Evolutionary conservation across 2,329 filamentous ascomycete species (phyloP).

Genomic region (Diaporthe ampelina): DNA sequence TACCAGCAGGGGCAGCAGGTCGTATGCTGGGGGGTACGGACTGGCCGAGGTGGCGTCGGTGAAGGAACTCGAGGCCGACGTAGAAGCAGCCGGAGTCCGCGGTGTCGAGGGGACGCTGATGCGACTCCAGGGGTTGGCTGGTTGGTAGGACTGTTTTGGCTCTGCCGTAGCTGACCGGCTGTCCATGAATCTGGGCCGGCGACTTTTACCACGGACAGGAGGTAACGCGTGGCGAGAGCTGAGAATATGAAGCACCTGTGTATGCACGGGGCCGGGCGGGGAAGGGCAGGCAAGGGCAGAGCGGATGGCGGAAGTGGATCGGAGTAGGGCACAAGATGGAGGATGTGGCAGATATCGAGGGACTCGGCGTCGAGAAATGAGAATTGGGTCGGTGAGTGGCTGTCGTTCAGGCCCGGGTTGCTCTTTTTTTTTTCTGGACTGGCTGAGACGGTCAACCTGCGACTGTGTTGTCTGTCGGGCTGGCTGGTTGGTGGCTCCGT

Average conservation of each 20-base stretch:
- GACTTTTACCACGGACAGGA: conserved; percentile 30
- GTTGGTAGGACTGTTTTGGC: conserved; percentile 62
- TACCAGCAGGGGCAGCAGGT: conserved; percentile 70
- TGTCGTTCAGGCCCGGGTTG: background rate
- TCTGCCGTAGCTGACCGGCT: conserved; percentile 64
- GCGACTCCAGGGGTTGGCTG: conserved; percentile 56
- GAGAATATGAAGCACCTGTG: conserved; percentile 3
- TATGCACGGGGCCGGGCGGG: conserved; percentile 12
- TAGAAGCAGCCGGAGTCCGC: conserved; percentile 49
- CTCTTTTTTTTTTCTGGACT: background rate
- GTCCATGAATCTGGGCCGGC: conserved; percentile 61
- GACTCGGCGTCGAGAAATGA: conserved; percentile 27
- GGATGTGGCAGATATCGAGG: conserved; percentile 16
- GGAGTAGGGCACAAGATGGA: conserved; percentile 27
- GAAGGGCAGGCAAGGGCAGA: background rate
- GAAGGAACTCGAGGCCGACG: conserved; percentile 51
- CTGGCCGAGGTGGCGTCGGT: conserved; percentile 48
- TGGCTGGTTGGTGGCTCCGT: conserved; percentile 4
- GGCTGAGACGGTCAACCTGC: conserved; percentile 22
- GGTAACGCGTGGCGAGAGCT: conserved; percentile 32
- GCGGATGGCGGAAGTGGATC: conserved; percentile 19
- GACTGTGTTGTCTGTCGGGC: conserved; percentile 4
- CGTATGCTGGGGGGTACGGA: conserved; percentile 57
- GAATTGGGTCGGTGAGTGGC: conserved; percentile 17
- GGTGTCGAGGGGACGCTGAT: conserved; percentile 50